A percentile compares a stretch with the other conserved stretches of the same genome.
phyloP scores from a whole-genome alignment of 2,329 filamentous ascomycete species.

The Ceratocystiopsis brevicomis region DNA sequence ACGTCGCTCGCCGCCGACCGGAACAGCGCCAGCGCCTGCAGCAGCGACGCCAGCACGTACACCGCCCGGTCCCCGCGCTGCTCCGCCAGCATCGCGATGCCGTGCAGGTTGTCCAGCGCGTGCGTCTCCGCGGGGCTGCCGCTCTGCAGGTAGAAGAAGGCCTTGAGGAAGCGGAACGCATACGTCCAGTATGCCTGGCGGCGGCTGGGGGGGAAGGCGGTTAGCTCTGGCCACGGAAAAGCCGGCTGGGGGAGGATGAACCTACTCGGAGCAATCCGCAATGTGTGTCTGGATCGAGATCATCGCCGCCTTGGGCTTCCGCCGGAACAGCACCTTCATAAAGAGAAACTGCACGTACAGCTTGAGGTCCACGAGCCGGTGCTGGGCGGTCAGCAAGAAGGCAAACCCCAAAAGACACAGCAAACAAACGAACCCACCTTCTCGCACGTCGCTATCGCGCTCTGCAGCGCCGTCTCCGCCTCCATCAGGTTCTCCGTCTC shows the following conservation, averaged over 20 bases:
- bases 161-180: conserved; percentile 55
- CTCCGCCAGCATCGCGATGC: conserved; percentile 39
- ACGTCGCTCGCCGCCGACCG: conserved; percentile 44
- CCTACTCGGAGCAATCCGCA: conserved; percentile 45
- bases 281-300: conserved; percentile 54
- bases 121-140: conserved; percentile 40
- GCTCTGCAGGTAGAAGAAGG: conserved; percentile 46
- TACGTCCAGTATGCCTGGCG: conserved; percentile 61
- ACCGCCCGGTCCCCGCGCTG: conserved; percentile 43
- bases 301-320: conserved; percentile 52
- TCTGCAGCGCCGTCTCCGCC: conserved; percentile 51
- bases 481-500: conserved; percentile 62
- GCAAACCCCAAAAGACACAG: background rate
- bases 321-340: conserved; percentile 49
- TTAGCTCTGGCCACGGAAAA: too few species aligned
- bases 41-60: conserved; percentile 42
- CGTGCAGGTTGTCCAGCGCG: conserved; percentile 49
- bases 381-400: conserved; percentile 15
- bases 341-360: conserved; percentile 62
- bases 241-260: conserved; percentile 6
- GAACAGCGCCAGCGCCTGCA: conserved; percentile 53
- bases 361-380: conserved; percentile 46
- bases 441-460: conserved; percentile 51
- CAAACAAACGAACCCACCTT: conserved; percentile 24
- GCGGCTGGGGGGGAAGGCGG: conserved; percentile 13